Percentiles rank a stretch among this genome's conserved stretches.
These are phyloP conservation scores for Exophiala sp. DNA, from an alignment of 2,329 filamentous ascomycete species.

Conservation along the genomic window DNA sequence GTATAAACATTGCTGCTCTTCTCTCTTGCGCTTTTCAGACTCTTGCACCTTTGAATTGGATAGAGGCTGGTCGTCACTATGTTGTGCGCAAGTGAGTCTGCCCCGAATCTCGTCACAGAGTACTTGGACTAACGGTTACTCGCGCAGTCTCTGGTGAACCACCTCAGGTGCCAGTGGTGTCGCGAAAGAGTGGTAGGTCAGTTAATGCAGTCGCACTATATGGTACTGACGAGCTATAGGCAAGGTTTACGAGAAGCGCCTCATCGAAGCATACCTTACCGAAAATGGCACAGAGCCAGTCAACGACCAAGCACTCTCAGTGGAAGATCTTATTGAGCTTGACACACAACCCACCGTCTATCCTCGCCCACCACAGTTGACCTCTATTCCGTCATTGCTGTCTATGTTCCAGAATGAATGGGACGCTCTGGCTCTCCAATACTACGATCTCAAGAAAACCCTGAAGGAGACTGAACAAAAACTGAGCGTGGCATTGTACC, in stretches of 20 bases:
- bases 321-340: slow-evolving; percentile 83
- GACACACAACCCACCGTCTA: slow-evolving; percentile 79
- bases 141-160: slow-evolving; percentile 88
- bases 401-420: slow-evolving; percentile 97
- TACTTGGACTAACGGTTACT: slow-evolving; percentile 2
- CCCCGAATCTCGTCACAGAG: not conserved
- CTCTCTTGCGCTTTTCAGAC: no score
- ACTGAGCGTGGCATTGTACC: slow-evolving; percentile 88
- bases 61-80: slow-evolving; percentile 10
- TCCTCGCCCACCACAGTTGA: slow-evolving; percentile 86
- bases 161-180: slow-evolving; percentile 90
- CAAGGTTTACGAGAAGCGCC: slow-evolving; percentile 87
- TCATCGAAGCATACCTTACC: slow-evolving; percentile 91
- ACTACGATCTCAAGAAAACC: slow-evolving; percentile 86
- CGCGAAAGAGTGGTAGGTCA: slow-evolving; percentile 80
- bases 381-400: slow-evolving; percentile 91
- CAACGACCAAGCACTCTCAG: slow-evolving; percentile 76
- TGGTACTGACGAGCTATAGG: slow-evolving; percentile 51
- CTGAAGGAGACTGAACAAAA: slow-evolving; percentile 87
- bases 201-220: slow-evolving; percentile 22
- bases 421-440: slow-evolving; percentile 89
- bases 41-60: not conserved
- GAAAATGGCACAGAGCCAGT: slow-evolving; percentile 92
- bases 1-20: no score
- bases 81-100: slow-evolving; percentile 26